Evolutionary conservation across 768 basidiomycete genomes (phyloP).

Genomic region (Cyclocybe aegerita): DNA sequence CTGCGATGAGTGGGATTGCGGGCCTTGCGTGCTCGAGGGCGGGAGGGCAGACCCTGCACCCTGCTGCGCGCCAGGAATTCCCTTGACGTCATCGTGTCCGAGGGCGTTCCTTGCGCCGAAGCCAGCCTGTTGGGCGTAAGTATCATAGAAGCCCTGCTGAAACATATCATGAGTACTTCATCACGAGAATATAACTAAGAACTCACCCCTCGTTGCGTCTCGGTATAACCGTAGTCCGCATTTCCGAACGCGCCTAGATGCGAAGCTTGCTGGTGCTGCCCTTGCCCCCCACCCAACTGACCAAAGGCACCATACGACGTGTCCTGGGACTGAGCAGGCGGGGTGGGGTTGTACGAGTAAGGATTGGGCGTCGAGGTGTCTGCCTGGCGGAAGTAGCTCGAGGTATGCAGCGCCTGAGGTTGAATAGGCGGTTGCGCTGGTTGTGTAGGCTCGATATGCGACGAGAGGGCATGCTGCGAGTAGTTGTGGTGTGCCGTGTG

Average conservation of each 20-base stretch:
- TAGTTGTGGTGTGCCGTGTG: slow-evolving; percentile 49
- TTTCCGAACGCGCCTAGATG: slow-evolving; percentile 55
- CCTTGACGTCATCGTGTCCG: slow-evolving; percentile 77
- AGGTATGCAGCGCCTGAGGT: slow-evolving; percentile 43
- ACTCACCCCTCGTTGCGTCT: slow-evolving; percentile 56
- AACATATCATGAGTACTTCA: slow-evolving; percentile 14
- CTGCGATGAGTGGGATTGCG: slow-evolving; percentile 58
- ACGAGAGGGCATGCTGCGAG: slow-evolving; percentile 62
- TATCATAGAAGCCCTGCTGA: slow-evolving; percentile 72
- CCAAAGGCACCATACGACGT: slow-evolving; percentile 67
- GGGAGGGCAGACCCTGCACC: slow-evolving; percentile 46
- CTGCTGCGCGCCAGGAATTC: slow-evolving; percentile 59
- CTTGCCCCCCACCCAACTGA: slow-evolving; percentile 50
- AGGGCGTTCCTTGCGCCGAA: slow-evolving; percentile 67
- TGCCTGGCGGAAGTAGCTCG: slow-evolving; percentile 69
- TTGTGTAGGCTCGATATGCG: slow-evolving; percentile 65
- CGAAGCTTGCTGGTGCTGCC: slow-evolving; percentile 61
- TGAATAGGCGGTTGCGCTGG: slow-evolving; percentile 33
- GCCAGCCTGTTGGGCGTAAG: slow-evolving; percentile 60
- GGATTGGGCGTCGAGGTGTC: slow-evolving; percentile 47
- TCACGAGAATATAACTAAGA: slow-evolving; percentile 6
- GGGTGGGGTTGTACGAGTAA: slow-evolving; percentile 80
- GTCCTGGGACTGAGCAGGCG: slow-evolving; percentile 68
- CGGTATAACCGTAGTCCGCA: slow-evolving; percentile 68
- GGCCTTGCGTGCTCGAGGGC: slow-evolving; percentile 50